Evolutionary conservation across 2,329 filamentous ascomycete genomes (phyloP).

Genomic region (Juglanconis oblonga): DNA sequence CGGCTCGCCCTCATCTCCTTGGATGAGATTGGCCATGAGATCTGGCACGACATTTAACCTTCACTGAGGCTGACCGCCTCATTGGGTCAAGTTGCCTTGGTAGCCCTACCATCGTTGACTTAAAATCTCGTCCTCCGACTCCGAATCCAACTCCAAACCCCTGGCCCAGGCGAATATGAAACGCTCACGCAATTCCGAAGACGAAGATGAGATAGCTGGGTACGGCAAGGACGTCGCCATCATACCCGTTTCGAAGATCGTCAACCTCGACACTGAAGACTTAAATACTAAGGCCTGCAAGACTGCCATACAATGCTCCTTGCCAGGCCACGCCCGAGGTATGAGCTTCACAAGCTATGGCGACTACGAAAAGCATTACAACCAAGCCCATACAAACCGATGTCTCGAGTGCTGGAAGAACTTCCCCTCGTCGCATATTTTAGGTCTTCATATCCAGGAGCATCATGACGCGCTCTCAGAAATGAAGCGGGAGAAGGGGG

Average conservation of each 20-base stretch:
- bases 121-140: slow-evolving; percentile 1
- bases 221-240: slow-evolving; percentile 22
- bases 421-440: slow-evolving; percentile 78
- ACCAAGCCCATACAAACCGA: slow-evolving; percentile 74
- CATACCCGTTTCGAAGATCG: slow-evolving; percentile 48
- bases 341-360: slow-evolving; percentile 71
- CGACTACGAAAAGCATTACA: slow-evolving; percentile 86
- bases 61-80: too few species aligned
- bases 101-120: background rate
- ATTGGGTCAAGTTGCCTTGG: too few species aligned
- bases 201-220: slow-evolving; percentile 29
- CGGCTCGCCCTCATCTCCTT: too few species aligned
- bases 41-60: too few species aligned
- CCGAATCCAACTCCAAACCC: background rate
- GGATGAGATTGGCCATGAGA: too few species aligned
- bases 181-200: slow-evolving; percentile 60
- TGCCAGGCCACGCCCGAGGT: slow-evolving; percentile 74
- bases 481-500: slow-evolving; percentile 71
- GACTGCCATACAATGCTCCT: slow-evolving; percentile 69
- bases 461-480: slow-evolving; percentile 80
- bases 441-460: slow-evolving; percentile 84
- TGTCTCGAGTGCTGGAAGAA: slow-evolving; percentile 84
- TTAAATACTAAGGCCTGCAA: slow-evolving; percentile 31
- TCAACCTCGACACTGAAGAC: slow-evolving; percentile 52
- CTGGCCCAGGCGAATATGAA: slow-evolving; percentile 44